A percentile compares a stretch with the other conserved stretches of the same genome.
These are phyloP conservation scores for Zopfochytrium polystomum DNA, from an alignment of 371 early-diverging fungal genomes.

Conservation along the genomic window DNA sequence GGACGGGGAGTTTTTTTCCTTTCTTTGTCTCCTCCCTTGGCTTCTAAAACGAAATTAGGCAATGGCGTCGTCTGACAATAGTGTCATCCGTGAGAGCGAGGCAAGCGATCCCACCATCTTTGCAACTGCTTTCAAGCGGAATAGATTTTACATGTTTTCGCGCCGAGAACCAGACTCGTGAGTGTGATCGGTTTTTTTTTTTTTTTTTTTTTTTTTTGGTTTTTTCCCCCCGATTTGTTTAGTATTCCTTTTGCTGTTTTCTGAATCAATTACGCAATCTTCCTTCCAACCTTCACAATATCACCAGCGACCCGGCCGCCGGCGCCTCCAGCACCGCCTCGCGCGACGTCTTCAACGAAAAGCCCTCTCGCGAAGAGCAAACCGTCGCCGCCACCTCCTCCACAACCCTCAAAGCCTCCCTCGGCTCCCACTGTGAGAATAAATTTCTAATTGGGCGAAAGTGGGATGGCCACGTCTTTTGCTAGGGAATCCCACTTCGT, in stretches of 20 bases:
- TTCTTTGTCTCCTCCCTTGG: background rate
- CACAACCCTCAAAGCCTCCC: constrained; percentile 57
- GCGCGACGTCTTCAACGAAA: constrained; percentile 96
- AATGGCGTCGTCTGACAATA: constrained; percentile 87
- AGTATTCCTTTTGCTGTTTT: no score
- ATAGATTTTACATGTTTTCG: constrained; percentile 91
- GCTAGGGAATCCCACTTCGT: no score
- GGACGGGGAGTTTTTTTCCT: constrained; percentile 3
- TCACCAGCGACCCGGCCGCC: constrained; percentile 47
- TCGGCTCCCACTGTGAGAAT: constrained; percentile 70
- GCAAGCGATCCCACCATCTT: constrained; percentile 81
- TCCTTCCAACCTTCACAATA: no score
- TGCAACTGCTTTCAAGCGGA: constrained; percentile 83
- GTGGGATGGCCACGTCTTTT: no score
- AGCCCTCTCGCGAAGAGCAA: constrained; percentile 92
- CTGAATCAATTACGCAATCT: no score
- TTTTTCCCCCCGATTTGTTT: no score
- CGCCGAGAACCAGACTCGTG: constrained; percentile 83
- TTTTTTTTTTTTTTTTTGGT: no score
- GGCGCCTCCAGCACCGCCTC: constrained; percentile 21
- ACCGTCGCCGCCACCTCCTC: constrained; percentile 70
- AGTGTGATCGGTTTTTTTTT: no score
- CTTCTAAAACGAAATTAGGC: constrained; percentile 51
- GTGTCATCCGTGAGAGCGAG: constrained; percentile 68
- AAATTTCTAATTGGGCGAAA: no score